A percentile compares a stretch with the other conserved stretches of the same genome.
These are phyloP conservation scores for Meira nashicola DNA, from an alignment of 1,284 basidiomycete genomes.

Conservation along the genomic window DNA sequence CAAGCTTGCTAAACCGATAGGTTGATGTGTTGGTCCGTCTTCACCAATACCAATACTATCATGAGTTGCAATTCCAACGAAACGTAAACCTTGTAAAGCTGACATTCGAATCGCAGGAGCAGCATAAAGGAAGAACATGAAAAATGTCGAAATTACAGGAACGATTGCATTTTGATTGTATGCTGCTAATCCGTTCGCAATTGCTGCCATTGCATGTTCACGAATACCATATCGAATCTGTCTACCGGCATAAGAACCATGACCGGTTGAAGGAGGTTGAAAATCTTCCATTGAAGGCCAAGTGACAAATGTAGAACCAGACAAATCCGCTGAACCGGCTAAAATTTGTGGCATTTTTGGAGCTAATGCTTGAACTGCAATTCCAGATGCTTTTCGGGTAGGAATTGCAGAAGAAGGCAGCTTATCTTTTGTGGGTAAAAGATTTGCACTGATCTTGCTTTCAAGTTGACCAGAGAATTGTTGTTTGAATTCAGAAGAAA, in stretches of 20 bases:
- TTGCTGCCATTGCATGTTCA: constrained; percentile 94
- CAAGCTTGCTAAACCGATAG: constrained; percentile 79
- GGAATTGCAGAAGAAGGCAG: constrained; percentile 80
- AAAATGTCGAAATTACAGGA: constrained; percentile 59
- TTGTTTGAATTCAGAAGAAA: constrained; percentile 59
- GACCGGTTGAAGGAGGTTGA: constrained; percentile 65
- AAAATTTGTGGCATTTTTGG: constrained; percentile 68
- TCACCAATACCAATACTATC: constrained; percentile 60
- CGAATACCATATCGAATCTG: constrained; percentile 95
- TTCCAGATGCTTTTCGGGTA: constrained; percentile 87
- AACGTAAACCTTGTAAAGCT: constrained; percentile 80
- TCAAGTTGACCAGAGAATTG: constrained; percentile 79
- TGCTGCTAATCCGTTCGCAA: constrained; percentile 80
- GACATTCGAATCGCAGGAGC: constrained; percentile 85
- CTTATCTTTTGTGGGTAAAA: constrained; percentile 53
- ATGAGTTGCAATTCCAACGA: constrained; percentile 80
- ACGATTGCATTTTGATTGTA: constrained; percentile 70
- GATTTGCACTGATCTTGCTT: constrained; percentile 62
- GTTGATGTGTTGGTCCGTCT: constrained; percentile 94
- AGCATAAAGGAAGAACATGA: constrained; percentile 90
- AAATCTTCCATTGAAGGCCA: constrained; percentile 77
- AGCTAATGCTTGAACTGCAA: constrained; percentile 72
- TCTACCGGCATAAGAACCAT: constrained; percentile 65
- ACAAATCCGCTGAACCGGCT: constrained; percentile 88
- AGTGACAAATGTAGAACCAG: constrained; percentile 84